Evolutionary conservation across 345 rosid genomes (phyloP), one percentile per base, ranked within the genome.

Genomic region (Turnera subulata): DNA sequence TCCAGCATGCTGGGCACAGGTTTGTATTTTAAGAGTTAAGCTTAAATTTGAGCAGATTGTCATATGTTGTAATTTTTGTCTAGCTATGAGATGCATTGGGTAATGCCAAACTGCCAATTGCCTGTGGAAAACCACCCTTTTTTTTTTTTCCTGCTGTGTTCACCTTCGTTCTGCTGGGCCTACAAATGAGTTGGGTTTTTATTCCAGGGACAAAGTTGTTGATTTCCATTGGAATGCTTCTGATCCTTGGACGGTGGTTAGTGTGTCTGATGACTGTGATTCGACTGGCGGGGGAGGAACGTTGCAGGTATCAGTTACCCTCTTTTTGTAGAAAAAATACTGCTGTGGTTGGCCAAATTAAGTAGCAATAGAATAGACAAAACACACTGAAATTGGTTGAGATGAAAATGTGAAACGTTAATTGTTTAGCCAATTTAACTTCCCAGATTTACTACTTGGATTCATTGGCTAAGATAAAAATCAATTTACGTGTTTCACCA

Each of bases 231-330:
- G 91, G 97, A 86, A 89, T 61, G 53, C 84, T 10, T 67, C 80
- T 18, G 97, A 92, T 72, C 96, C 98, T 13, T 92, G 98, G 98
- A 92, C 97, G 6, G 61, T 92, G 66, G 97, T 89, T 21, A 92
- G 96, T 59, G 98, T 92, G 15, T 92, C 98, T 12, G 98, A 92
- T 76, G 98, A 92, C 77, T 92, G 98, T 71, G 97, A 86, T 29
- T 71, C 82, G 19, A 85, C 89, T 15, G 97, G 97, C 49, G 98
- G 97, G 58, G 98, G 98, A 4, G 97, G 98, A 21, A 92, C 98
- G 43, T 69, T 92, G 63, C 97, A 92, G 97, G 97, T 85, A 73
- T 40, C 18, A 11, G 1, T 24, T 26, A 35, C 5, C 38, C 17
- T 43, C 33, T 7, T 62, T 21, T 1, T 15, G 5, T 38, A 5